Evolutionary conservation across 2,329 filamentous ascomycete genomes (phyloP).

Genomic region (Trichophyton verrucosum): DNA sequence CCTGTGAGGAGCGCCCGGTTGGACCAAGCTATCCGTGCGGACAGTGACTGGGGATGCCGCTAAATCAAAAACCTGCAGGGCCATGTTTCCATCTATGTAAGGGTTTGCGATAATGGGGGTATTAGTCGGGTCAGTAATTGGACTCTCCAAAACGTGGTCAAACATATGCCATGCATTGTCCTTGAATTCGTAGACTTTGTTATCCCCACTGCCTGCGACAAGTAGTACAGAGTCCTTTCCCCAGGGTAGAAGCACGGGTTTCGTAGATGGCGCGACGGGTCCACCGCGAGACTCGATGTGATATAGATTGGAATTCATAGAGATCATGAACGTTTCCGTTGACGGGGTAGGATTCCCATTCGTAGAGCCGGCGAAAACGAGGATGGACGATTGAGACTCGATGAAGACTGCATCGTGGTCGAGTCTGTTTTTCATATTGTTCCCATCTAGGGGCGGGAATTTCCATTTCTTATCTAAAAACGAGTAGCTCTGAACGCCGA

Average conservation of each 20-base stretch:
- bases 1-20: slow-evolving; percentile 35
- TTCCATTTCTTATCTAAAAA: slow-evolving; percentile 46
- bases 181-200: slow-evolving; percentile 63
- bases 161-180: slow-evolving; percentile 55
- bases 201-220: slow-evolving; percentile 57
- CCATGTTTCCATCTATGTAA: slow-evolving; percentile 64
- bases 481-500: slow-evolving; percentile 60
- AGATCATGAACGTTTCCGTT: slow-evolving; percentile 63
- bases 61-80: slow-evolving; percentile 67
- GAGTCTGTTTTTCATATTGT: slow-evolving; percentile 54
- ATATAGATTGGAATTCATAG: slow-evolving; percentile 50
- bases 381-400: slow-evolving; percentile 53
- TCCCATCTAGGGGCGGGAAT: slow-evolving; percentile 24
- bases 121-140: slow-evolving; percentile 47
- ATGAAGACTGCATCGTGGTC: slow-evolving; percentile 69
- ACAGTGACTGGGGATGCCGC: slow-evolving; percentile 62
- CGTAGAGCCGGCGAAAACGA: slow-evolving; percentile 68
- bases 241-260: slow-evolving; percentile 65
- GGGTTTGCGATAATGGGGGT: slow-evolving; percentile 54
- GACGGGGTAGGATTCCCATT: slow-evolving; percentile 48
- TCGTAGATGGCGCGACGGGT: slow-evolving; percentile 46
- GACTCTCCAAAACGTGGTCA: slow-evolving; percentile 49
- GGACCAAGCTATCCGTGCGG: slow-evolving; percentile 52
- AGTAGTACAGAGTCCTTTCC: slow-evolving; percentile 57
- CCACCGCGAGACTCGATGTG: slow-evolving; percentile 47